phyloP scores from a whole-genome alignment of 2,329 filamentous ascomycete genomes.

The Fusarium dimerum region DNA sequence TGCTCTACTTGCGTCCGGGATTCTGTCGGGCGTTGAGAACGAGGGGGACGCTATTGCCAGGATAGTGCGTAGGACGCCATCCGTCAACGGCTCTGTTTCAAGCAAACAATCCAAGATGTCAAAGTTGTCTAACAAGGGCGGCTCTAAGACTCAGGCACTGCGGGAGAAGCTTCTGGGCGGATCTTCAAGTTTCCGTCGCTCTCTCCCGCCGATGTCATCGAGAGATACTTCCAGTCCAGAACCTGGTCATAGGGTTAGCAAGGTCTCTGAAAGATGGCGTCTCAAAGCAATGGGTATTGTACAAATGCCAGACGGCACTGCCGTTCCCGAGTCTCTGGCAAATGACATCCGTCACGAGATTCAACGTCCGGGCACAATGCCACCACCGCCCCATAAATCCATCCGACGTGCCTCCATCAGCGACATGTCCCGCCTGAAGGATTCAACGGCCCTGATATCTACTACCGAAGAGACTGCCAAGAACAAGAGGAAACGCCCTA shows the following conservation, averaged over 20 bases:
- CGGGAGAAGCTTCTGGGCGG: conserved; percentile 36
- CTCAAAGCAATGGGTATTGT: conserved; percentile 54
- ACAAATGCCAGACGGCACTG: conserved; percentile 54
- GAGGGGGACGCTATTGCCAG: conserved; percentile 37
- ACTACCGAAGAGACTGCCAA: conserved; percentile 24
- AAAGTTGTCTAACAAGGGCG: conserved; percentile 24
- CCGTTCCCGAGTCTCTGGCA: conserved; percentile 53
- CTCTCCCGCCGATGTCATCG: conserved; percentile 38
- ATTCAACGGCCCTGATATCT: conserved; percentile 22
- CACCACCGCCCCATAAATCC: conserved; percentile 13
- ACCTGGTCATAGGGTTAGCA: conserved; percentile 33
- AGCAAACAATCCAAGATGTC: conserved; percentile 22
- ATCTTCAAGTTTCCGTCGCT: conserved; percentile 39
- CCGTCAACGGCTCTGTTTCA: conserved; percentile 19
- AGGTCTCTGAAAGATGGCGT: conserved; percentile 46
- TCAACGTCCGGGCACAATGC: conserved; percentile 39
- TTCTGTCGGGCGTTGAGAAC: conserved; percentile 42
- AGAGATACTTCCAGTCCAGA: conserved; percentile 29
- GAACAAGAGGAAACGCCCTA: conserved; percentile 36
- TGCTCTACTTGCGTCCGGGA: conserved; percentile 43
- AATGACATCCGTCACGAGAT: conserved; percentile 45
- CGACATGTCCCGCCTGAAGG: conserved; percentile 16
- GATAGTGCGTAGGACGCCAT: conserved; percentile 36
- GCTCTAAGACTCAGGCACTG: conserved; percentile 40
- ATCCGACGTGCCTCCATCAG: conserved; percentile 29